These are phyloP conservation scores for Pseudogymnoascus sp. DNA, from an alignment of 2,329 filamentous ascomycete species.

Conservation along the genomic window DNA sequence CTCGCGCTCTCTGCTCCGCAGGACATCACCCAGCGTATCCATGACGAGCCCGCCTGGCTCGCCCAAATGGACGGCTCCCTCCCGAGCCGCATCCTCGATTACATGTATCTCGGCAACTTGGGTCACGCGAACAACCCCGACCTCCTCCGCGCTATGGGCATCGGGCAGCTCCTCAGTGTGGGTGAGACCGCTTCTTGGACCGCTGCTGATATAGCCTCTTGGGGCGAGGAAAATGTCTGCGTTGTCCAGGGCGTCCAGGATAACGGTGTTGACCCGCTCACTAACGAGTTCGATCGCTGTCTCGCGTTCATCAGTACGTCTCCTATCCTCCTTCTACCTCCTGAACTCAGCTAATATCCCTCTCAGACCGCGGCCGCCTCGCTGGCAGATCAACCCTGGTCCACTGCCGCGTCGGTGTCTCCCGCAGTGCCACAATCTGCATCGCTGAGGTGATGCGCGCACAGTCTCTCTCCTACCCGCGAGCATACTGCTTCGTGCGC, in stretches of 20 bases:
- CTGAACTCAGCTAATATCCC: slow-evolving; percentile 16
- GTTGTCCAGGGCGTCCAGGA: slow-evolving; percentile 84
- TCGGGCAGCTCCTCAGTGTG: slow-evolving; percentile 81
- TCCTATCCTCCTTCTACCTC: background rate
- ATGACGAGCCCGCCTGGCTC: slow-evolving; percentile 70
- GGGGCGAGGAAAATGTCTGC: slow-evolving; percentile 72
- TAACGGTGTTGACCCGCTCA: slow-evolving; percentile 90
- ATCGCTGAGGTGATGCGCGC: slow-evolving; percentile 97
- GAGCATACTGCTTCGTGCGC: slow-evolving; percentile 93
- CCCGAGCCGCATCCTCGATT: slow-evolving; percentile 79
- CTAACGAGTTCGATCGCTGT: slow-evolving; percentile 75
- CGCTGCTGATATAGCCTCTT: slow-evolving; percentile 59
- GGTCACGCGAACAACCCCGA: slow-evolving; percentile 90
- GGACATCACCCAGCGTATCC: slow-evolving; percentile 46
- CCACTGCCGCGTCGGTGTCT: slow-evolving; percentile 93
- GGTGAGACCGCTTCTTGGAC: slow-evolving; percentile 82
- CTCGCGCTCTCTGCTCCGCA: slow-evolving; percentile 40
- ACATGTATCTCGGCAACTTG: slow-evolving; percentile 94
- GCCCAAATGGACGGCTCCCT: slow-evolving; percentile 79
- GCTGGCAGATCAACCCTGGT: slow-evolving; percentile 82
- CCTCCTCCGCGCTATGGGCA: slow-evolving; percentile 70
- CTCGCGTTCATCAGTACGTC: slow-evolving; percentile 83
- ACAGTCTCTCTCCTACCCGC: slow-evolving; percentile 71
- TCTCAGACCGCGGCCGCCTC: slow-evolving; percentile 64
- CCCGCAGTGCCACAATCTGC: slow-evolving; percentile 90